These are phyloP conservation scores for Actinomortierella ambigua DNA, from an alignment of 371 early-diverging fungal species.

Conservation along the genomic window DNA sequence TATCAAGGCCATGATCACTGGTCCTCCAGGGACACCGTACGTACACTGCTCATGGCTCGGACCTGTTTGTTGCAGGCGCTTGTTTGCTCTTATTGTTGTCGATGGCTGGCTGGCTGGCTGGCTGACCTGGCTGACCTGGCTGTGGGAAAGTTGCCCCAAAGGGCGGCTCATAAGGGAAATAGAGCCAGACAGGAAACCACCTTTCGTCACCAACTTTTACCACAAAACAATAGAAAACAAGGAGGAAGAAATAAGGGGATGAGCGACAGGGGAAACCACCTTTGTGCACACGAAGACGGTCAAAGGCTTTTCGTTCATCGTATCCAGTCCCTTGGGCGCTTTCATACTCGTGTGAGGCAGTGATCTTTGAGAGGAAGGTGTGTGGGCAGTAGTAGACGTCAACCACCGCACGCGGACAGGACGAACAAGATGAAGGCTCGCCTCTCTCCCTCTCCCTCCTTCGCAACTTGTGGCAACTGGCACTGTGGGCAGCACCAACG, in stretches of 20 bases:
- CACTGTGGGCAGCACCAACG: too few relatives aligned
- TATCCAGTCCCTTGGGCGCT: too few relatives aligned
- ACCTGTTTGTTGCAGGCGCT: constrained; percentile 1
- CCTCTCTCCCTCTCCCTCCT: too few relatives aligned
- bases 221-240: background rate
- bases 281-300: background rate
- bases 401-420: too few relatives aligned
- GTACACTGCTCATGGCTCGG: constrained; percentile 19
- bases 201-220: too few relatives aligned
- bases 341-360: too few relatives aligned
- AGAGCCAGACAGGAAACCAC: background rate
- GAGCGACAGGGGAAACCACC: background rate
- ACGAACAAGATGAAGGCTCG: too few relatives aligned
- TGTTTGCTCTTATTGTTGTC: background rate
- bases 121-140: background rate
- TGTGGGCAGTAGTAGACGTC: too few relatives aligned
- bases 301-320: too few relatives aligned
- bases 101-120: background rate
- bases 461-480: too few relatives aligned
- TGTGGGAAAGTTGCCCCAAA: background rate
- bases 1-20: constrained; percentile 60
- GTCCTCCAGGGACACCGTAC: constrained; percentile 59
- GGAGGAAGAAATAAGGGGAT: constrained; percentile 1
- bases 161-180: background rate
- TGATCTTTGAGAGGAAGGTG: too few relatives aligned